Evolutionary conservation across 2,329 filamentous ascomycete genomes (phyloP).

Genomic region (Dactylellina parvicollis): DNA sequence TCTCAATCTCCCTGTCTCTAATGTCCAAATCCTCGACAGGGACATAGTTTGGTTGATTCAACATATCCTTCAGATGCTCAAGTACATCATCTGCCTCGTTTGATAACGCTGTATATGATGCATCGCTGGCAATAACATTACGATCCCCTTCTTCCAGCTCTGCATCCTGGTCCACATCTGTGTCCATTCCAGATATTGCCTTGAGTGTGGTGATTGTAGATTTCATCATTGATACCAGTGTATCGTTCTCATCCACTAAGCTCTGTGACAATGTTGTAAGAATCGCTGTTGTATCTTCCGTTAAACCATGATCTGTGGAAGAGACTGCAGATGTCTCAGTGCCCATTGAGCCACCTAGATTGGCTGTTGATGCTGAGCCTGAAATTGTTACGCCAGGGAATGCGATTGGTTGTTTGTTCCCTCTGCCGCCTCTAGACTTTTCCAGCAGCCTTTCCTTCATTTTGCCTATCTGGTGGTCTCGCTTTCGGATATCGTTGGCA

Average conservation of each 20-base stretch:
- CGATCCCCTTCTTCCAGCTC: conserved; percentile 60
- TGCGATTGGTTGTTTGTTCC: conserved; percentile 61
- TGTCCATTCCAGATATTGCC: conserved; percentile 72
- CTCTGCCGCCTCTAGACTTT: conserved; percentile 68
- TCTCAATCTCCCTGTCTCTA: conserved; percentile 88
- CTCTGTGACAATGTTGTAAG: conserved; percentile 83
- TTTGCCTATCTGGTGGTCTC: conserved; percentile 86
- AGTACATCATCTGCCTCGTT: conserved; percentile 79
- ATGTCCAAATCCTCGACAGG: conserved; percentile 91
- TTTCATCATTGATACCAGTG: conserved; percentile 75
- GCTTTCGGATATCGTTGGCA: conserved; percentile 87
- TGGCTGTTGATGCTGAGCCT: conserved; percentile 27
- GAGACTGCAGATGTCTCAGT: conserved; percentile 61
- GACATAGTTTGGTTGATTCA: conserved; percentile 96
- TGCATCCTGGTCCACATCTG: conserved; percentile 58
- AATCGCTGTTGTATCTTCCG: conserved; percentile 89
- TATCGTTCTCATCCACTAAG: conserved; percentile 91
- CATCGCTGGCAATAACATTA: conserved; percentile 64
- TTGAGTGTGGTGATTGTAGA: conserved; percentile 77
- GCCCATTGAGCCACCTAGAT: conserved; percentile 46
- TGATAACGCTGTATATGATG: conserved; percentile 74
- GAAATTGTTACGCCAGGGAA: conserved; percentile 66
- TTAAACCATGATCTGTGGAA: conserved; percentile 74
- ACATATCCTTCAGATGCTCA: conserved; percentile 79
- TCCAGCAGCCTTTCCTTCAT: conserved; percentile 87